Percentiles rank a stretch among this genome's conserved stretches.
Evolutionary conservation across 2,329 filamentous ascomycete species (phyloP).

Genomic region (Exophiala calicioides): DNA sequence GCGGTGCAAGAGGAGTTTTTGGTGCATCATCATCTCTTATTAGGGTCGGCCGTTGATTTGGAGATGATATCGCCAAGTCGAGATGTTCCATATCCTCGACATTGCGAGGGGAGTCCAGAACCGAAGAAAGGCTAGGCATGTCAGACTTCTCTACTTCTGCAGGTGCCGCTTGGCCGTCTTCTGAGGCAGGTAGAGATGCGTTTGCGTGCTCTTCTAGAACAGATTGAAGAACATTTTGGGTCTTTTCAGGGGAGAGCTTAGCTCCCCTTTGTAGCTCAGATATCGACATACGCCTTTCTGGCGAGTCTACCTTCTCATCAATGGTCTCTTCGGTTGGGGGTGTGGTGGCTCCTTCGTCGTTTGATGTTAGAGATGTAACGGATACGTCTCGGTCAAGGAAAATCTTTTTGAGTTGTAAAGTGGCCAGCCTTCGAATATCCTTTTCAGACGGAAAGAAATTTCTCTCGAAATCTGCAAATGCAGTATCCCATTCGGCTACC

Average conservation of each 20-base stretch:
- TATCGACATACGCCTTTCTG: constrained; percentile 35
- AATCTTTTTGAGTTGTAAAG: constrained; percentile 89
- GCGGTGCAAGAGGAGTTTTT: neutral
- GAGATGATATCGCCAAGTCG: constrained; percentile 53
- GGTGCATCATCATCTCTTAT: constrained; percentile 1
- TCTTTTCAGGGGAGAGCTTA: constrained; percentile 60
- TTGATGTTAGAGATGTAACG: constrained; percentile 69
- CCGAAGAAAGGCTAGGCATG: constrained; percentile 23
- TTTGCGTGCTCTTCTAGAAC: constrained; percentile 65
- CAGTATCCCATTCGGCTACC: constrained; percentile 88
- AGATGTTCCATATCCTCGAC: constrained; percentile 61
- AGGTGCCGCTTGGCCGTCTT: constrained; percentile 9
- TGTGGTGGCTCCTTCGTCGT: constrained; percentile 64
- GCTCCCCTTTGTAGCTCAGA: constrained; percentile 43
- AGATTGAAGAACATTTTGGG: constrained; percentile 63
- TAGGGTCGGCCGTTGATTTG: constrained; percentile 8
- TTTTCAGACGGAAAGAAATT: constrained; percentile 94
- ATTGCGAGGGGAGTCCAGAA: constrained; percentile 32
- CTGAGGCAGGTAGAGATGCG: constrained; percentile 12
- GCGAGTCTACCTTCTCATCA: constrained; percentile 36
- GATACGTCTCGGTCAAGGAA: constrained; percentile 86
- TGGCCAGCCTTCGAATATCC: constrained; percentile 88
- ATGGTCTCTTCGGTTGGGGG: constrained; percentile 41
- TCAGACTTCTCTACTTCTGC: constrained; percentile 21
- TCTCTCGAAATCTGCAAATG: constrained; percentile 85